A percentile compares a stretch with the other conserved stretches of the same genome.
phyloP scores from a whole-genome alignment of 257 asterid species.

The Henckelia pumila region DNA sequence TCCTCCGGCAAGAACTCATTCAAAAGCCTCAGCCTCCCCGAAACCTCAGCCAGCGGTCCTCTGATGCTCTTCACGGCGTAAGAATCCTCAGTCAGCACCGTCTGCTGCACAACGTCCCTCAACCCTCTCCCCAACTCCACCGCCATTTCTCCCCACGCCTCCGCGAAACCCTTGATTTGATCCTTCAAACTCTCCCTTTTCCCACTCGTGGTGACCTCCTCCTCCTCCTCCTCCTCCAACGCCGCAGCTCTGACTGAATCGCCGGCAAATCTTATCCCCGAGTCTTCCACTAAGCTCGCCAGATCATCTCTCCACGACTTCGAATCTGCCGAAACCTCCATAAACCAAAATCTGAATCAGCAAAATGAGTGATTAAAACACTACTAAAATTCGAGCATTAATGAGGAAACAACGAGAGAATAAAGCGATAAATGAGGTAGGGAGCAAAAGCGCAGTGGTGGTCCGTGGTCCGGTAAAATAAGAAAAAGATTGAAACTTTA shows the following conservation, averaged over 20 bases:
- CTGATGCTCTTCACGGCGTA: constrained; percentile 62
- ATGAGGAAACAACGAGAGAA: neutral
- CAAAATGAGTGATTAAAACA: neutral
- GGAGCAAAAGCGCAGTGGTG: neutral
- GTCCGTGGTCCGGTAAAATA: no score
- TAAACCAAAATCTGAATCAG: constrained; percentile 19
- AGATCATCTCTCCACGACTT: constrained; percentile 80
- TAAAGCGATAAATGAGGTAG: no score
- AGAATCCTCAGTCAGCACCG: constrained; percentile 68
- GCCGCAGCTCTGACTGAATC: constrained; percentile 35
- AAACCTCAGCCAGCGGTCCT: constrained; percentile 50
- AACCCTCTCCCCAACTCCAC: constrained; percentile 70
- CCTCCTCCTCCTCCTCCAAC: constrained; percentile 31
- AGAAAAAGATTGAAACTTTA: neutral
- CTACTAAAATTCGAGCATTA: constrained; percentile 9
- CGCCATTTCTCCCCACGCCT: constrained; percentile 85
- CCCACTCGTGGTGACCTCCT: constrained; percentile 24
- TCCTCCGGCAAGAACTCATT: constrained; percentile 88
- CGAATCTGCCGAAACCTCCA: constrained; percentile 54
- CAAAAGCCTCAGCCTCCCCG: constrained; percentile 54
- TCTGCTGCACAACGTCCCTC: constrained; percentile 78
- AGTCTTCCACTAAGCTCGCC: constrained; percentile 68
- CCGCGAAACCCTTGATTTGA: constrained; percentile 75
- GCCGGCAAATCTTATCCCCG: constrained; percentile 46
- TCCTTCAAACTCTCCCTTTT: constrained; percentile 70